A percentile compares a stretch with the other conserved stretches of the same genome.
Conservation (phyloP, 2,329 filamentous ascomycete species). For the Colletotrichum liaoningense region DNA sequence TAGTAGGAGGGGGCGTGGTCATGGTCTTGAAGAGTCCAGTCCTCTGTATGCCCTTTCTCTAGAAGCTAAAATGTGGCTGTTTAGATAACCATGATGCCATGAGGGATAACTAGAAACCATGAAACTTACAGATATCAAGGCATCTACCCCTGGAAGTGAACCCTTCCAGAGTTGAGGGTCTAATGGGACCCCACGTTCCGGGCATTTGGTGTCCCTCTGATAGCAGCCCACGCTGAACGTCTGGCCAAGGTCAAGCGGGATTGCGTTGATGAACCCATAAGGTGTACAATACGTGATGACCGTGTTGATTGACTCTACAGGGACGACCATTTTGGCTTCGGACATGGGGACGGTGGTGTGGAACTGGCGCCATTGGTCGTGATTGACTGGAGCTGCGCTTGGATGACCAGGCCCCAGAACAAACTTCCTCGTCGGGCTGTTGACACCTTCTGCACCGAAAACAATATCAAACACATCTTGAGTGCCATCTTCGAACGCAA, state of each 20-base stretch:
- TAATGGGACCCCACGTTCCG: neutral
- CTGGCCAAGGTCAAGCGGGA: neutral
- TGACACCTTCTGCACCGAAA: neutral
- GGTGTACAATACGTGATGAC: neutral
- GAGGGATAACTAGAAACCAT: neutral
- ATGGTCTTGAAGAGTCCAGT: neutral
- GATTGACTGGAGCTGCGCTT: neutral
- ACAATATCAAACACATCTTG: neutral
- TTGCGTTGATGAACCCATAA: neutral
- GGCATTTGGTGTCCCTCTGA: neutral
- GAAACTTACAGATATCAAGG: neutral
- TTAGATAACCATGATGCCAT: neutral
- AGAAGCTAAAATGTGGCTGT: neutral
- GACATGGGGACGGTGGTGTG: neutral
- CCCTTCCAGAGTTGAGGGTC: neutral
- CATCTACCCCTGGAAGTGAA: neutral
- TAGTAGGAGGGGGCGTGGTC: neutral
- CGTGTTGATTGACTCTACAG: neutral
- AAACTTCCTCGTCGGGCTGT: neutral
- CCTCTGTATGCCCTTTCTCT: neutral
- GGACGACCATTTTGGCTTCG: neutral
- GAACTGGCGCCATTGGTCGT: neutral
- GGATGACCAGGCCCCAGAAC: neutral
- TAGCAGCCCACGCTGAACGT: neutral
- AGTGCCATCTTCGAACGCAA: neutral